phyloP scores from a whole-genome alignment of 129 eudicot genomes.

The Saposhnikovia divaricata region DNA sequence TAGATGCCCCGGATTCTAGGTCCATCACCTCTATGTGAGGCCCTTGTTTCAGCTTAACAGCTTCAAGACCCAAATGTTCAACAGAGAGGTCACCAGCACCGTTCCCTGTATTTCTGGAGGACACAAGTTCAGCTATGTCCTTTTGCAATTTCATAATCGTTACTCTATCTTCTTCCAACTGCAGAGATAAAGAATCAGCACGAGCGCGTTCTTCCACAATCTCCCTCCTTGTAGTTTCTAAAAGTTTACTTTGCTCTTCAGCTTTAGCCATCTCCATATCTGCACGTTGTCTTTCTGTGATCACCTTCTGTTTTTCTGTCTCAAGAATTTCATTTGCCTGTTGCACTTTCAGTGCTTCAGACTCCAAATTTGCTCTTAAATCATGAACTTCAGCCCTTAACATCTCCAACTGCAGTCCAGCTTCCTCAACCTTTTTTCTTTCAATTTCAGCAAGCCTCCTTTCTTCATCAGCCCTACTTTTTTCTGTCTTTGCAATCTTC shows the following conservation, averaged over 20 bases:
- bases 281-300: constrained; percentile 44
- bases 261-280: constrained; percentile 30
- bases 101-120: constrained; percentile 15
- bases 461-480: constrained; percentile 31
- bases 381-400: constrained; percentile 41
- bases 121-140: constrained; percentile 22
- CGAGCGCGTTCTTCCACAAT: constrained; percentile 47
- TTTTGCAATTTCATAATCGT: constrained; percentile 34
- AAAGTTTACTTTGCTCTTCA: constrained; percentile 43
- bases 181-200: constrained; percentile 43
- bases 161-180: constrained; percentile 36
- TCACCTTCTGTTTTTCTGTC: constrained; percentile 41
- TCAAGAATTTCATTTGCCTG: constrained; percentile 51
- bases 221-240: constrained; percentile 41
- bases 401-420: constrained; percentile 38
- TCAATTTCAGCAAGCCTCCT: constrained; percentile 23
- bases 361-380: constrained; percentile 30
- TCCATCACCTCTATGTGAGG: background rate
- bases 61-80: constrained; percentile 2
- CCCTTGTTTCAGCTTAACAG: constrained; percentile 12
- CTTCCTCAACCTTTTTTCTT: constrained; percentile 39
- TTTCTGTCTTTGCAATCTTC: constrained; percentile 33
- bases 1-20: constrained; percentile 11
- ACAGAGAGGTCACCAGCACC: constrained; percentile 2
- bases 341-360: constrained; percentile 33